Evolutionary conservation across 179 eudicot genomes (phyloP), one percentile per base, ranked within the genome.

Genomic region (Actinidia arguta): DNA sequence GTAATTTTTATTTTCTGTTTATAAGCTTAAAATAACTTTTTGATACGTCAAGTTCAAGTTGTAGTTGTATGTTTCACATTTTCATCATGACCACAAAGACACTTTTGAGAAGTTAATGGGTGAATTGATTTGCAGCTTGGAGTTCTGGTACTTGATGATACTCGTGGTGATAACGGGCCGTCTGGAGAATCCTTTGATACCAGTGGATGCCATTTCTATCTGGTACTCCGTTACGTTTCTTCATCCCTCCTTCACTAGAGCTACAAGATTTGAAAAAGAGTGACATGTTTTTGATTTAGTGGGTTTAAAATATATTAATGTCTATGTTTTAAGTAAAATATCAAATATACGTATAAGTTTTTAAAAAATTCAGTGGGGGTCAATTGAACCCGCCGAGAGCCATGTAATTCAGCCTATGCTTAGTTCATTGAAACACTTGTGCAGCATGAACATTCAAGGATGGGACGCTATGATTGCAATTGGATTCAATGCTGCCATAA

Each of bases 401-500:
- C 36, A 31, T 31, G 36, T 31, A 31, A 2, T 2, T 31, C 36
- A 1, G 36, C 36, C 36, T 31, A 31, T 31, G 36, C 36, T 31
- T 31, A 31, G 36, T 31, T 31, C 36, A 31, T 31, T 31, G 36
- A n/a, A 62, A 66, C 51, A 80, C 77, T 82, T 59, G 58, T 89
- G 58, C 91, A 94, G 98, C 90, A 90, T 94, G 96, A 94, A 93
- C 82, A 86, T 94, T 56, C 83, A 88, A 73, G 94, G 96, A 78
- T 94, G 98, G 98, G 93, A 89, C 82, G 92, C 91, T 9, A 93
- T 93, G 94, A 91, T 93, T 63, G 91, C 92, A 5, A 78, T 93
- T 22, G 98, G 98, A 73, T 90, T 94, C 82, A 94, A 91, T 88
- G 98, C 98, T 83, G 98, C 94, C 74, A 89, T 93, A 81, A 94